Conservation (phyloP, 192 early-diverging fungal genomes). For the Coemansia sp. region DNA sequence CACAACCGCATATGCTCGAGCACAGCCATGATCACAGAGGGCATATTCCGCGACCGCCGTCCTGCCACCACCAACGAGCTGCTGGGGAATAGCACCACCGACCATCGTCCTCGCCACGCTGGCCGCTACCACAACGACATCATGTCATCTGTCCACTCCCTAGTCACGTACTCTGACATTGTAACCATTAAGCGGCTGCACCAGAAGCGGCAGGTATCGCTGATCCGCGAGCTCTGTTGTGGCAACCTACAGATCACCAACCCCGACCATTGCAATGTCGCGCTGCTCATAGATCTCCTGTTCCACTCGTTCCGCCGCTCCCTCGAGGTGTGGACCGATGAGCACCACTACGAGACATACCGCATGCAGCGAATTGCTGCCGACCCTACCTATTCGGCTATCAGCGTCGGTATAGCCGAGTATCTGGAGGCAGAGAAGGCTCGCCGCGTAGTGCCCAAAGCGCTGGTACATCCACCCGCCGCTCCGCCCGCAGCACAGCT, state of each 20-base stretch:
- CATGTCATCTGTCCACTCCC: conserved; percentile 12
- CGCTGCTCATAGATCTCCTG: conserved; percentile 76
- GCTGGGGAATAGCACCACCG: not conserved
- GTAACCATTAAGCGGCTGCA: conserved; percentile 26
- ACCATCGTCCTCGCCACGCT: not conserved
- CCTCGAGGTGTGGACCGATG: conserved; percentile 79
- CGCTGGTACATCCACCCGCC: not conserved
- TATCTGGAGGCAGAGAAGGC: conserved; percentile 15
- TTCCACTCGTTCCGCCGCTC: conserved; percentile 86
- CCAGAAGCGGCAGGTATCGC: conserved; percentile 52
- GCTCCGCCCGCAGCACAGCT: not conserved
- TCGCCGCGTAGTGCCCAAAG: not conserved
- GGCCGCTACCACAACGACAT: not conserved
- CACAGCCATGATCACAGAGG: conserved; percentile 18
- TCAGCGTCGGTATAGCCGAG: not conserved
- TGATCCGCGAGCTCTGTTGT: conserved; percentile 85
- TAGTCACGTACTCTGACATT: conserved; percentile 4
- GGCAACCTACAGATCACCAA: conserved; percentile 92
- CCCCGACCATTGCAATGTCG: conserved; percentile 87
- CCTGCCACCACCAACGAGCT: not conserved
- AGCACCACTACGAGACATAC: conserved; percentile 86
- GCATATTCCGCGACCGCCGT: conserved; percentile 29
- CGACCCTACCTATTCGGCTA: conserved; percentile 18
- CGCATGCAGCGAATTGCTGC: conserved; percentile 48
- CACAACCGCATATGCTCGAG: conserved; percentile 30